phyloP scores from a whole-genome alignment of 2,329 filamentous ascomycete genomes.

The Colletotrichum sp. region DNA sequence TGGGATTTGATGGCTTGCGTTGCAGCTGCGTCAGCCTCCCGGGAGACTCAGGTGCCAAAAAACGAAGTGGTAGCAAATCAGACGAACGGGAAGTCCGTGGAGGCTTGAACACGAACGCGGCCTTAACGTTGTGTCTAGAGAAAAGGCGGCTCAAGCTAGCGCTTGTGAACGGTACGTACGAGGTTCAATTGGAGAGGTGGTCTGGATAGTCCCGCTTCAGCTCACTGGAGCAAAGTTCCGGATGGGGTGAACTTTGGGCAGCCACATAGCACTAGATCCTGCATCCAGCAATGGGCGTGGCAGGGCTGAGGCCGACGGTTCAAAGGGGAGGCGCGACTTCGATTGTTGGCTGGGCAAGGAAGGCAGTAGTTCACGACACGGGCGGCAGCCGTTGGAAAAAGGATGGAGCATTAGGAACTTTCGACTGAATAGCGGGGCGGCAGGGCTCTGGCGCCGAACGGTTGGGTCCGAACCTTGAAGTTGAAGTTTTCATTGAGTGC shows the following conservation, averaged over 20 bases:
- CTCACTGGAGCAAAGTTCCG: background rate
- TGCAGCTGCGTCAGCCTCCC: background rate
- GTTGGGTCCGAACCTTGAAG: background rate
- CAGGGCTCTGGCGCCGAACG: background rate
- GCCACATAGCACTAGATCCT: constrained; percentile 1
- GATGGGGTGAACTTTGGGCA: background rate
- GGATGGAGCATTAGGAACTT: background rate
- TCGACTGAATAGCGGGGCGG: background rate
- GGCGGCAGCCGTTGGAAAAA: background rate
- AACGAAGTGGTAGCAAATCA: background rate
- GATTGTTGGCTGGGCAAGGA: background rate
- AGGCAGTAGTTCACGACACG: background rate
- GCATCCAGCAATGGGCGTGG: background rate
- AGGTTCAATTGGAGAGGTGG: background rate
- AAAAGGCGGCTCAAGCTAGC: background rate
- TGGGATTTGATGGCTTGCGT: background rate
- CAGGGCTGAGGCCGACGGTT: background rate
- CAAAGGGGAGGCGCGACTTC: background rate
- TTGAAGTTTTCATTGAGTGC: background rate
- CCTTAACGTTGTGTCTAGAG: background rate
- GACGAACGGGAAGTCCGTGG: background rate
- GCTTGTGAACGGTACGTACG: background rate
- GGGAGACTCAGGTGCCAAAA: background rate
- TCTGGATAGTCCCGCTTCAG: background rate
- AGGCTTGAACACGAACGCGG: background rate